These are phyloP conservation scores for Ilyonectria robusta DNA, from an alignment of 2,329 filamentous ascomycete genomes.

Conservation along the genomic window DNA sequence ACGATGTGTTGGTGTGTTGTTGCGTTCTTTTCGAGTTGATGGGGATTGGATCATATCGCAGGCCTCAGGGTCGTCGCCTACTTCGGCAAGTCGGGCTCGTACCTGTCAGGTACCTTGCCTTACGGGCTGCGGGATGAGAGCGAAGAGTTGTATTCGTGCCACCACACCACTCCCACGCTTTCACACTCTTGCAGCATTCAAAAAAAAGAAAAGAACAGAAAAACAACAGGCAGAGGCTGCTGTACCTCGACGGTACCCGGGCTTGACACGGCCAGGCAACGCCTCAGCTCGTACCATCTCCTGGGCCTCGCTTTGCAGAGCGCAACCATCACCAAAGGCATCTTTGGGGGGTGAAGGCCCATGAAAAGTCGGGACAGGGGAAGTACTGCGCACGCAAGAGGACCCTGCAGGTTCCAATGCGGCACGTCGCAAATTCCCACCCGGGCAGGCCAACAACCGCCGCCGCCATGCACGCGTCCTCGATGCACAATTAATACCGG, in stretches of 20 bases:
- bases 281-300: neutral
- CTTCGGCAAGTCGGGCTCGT: constrained; percentile 25
- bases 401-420: neutral
- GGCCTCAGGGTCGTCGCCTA: neutral
- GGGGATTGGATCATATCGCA: constrained; percentile 14
- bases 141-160: neutral
- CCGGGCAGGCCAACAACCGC: neutral
- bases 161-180: neutral
- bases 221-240: neutral
- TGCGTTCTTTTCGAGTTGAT: constrained; percentile 26
- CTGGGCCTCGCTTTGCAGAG: too few species aligned
- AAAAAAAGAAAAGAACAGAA: neutral
- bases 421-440: neutral
- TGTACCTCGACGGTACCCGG: constrained; percentile 2
- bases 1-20: neutral
- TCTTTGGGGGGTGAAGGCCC: neutral
- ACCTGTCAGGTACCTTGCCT: constrained; percentile 18
- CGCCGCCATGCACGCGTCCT: neutral
- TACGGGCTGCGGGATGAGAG: neutral
- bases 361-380: neutral
- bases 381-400: neutral
- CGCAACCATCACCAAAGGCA: neutral
- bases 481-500: neutral
- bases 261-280: neutral
- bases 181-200: neutral